Base-by-base conservation (phyloP, 192 early-diverging fungal genomes). In the Coemansia nantahalensis region DNA sequence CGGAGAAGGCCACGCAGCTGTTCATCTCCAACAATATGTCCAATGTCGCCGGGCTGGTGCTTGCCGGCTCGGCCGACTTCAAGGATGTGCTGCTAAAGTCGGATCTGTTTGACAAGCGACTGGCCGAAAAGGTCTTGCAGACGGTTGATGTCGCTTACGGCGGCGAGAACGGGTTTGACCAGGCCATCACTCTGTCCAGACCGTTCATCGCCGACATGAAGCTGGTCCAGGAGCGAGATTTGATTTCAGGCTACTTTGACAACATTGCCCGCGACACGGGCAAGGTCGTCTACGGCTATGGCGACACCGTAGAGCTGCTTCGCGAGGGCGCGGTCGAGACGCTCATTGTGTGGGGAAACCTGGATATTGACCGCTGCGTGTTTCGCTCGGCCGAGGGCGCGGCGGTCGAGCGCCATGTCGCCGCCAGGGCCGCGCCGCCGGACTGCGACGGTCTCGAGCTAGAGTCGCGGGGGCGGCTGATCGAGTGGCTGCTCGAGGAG, bases 11-110 rank as follows among this genome's bases (percentile, higher is more conserved):
- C 31, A 88, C 91, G 1, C 86, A 92, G 62, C 84, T 91, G 61
- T 98, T 91, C 51, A 92, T 96, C 54, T 87, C 87, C 48, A 83
- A 88, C 55, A 90, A 95, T 79, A 88, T 86, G 65, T 61, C 70
- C 48, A 62, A 55, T 15, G 54, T 61, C 18, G 12, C 35, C 13
- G 95, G 95, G 39, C 59, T 98, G 19, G 82, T 98, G 37, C 72
- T 98, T 31, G 95, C 95, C 36, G 93, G 95, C 83, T 92, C 90
- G 13, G 95, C 95, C 31, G 95, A 98, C 74, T 94, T 98, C 82
- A 98, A 98, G 80, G 91, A 90, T 16, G 93, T 92, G 56, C 75
- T 98, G 43, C 82, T 85, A 21, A 86, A 93, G 65, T 93, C 91
- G 22, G 93, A 96, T 62, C 64, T 98, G 63, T 91, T 96, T 66